Percentiles rank a stretch among this genome's conserved stretches.
Conservation (phyloP, 805 yeast genomes). For the Cyberlindnera veronae region DNA sequence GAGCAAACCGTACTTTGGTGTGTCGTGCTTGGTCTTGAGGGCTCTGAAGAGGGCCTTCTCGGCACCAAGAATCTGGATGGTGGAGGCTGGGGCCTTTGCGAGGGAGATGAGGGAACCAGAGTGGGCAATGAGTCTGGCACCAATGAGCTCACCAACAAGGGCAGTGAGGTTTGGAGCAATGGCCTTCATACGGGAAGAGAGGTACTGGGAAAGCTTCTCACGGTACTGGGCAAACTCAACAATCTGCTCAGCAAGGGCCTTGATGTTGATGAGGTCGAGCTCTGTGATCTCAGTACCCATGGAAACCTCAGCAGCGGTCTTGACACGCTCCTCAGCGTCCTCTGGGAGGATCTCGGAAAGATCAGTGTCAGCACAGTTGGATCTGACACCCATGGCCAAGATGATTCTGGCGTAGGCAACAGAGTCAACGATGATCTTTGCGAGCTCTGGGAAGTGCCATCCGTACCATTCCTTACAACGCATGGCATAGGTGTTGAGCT, state of each 20-base stretch:
- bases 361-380: slow-evolving; percentile 87
- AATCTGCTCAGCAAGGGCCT: slow-evolving; percentile 91
- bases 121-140: slow-evolving; percentile 97
- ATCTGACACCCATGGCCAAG: slow-evolving; percentile 88
- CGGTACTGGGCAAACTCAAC: slow-evolving; percentile 95
- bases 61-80: slow-evolving; percentile 97
- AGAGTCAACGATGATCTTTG: slow-evolving; percentile 93
- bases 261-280: slow-evolving; percentile 81
- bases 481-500: slow-evolving; percentile 97
- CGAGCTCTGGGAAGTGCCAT: slow-evolving; percentile 99
- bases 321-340: slow-evolving; percentile 86
- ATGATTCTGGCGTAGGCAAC: slow-evolving; percentile 95
- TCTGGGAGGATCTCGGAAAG: slow-evolving; percentile 90
- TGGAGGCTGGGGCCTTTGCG: slow-evolving; percentile 98
- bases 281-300: slow-evolving; percentile 99
- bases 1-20: slow-evolving; percentile 96
- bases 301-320: slow-evolving; percentile 96
- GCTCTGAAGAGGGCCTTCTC: slow-evolving; percentile 99
- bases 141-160: slow-evolving; percentile 95
- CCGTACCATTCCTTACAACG: slow-evolving; percentile 99
- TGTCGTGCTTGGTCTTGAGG: slow-evolving; percentile 95
- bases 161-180: slow-evolving; percentile 97
- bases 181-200: slow-evolving; percentile 94
- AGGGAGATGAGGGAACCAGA: slow-evolving; percentile 91
- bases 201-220: slow-evolving; percentile 89